Evolutionary conservation across 345 rosid species (phyloP).

Genomic region (Sonneratia alba): DNA sequence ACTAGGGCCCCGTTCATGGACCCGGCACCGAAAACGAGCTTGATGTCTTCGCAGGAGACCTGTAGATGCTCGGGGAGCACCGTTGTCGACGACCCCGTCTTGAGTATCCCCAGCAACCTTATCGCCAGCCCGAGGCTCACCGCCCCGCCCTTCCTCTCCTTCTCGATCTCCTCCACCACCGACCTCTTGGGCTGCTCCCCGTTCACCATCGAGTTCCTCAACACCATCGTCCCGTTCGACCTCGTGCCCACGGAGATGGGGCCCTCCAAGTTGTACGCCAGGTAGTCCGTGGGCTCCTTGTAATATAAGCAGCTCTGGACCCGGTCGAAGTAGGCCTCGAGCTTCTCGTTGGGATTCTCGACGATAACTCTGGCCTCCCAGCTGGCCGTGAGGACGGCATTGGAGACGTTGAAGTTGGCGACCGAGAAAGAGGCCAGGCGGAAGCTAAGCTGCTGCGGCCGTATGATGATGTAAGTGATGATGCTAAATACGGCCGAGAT

Average conservation of each 20-base stretch:
- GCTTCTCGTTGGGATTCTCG: slow-evolving; percentile 21
- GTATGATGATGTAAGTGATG: slow-evolving; percentile 18
- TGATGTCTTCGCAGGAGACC: too few species aligned
- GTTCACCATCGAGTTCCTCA: slow-evolving; percentile 2
- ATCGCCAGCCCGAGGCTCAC: slow-evolving; percentile 21
- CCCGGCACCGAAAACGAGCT: too few species aligned
- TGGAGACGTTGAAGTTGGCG: slow-evolving; percentile 17
- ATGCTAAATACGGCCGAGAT: slow-evolving; percentile 24
- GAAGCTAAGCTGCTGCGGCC: slow-evolving; percentile 24
- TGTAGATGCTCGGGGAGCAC: too few species aligned
- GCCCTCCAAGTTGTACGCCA: slow-evolving; percentile 12
- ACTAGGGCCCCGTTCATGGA: too few species aligned
- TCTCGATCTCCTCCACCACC: slow-evolving; percentile 18
- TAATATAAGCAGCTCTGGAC: slow-evolving; percentile 18
- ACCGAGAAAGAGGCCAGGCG: slow-evolving; percentile 23
- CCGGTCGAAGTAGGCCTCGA: slow-evolving; percentile 15
- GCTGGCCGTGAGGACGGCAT: slow-evolving; percentile 16
- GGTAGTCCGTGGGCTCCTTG: slow-evolving; percentile 5
- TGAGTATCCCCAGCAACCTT: slow-evolving; percentile 20
- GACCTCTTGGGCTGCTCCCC: neutral
- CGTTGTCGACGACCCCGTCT: slow-evolving; percentile 5
- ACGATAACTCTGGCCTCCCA: slow-evolving; percentile 27
- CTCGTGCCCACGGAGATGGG: slow-evolving; percentile 13
- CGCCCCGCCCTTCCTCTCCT: slow-evolving; percentile 14
- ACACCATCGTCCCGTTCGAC: neutral